Evolutionary conservation across 345 rosid species (phyloP), one percentile per base, ranked within the genome.

Genomic region (Gossypium turneri): DNA sequence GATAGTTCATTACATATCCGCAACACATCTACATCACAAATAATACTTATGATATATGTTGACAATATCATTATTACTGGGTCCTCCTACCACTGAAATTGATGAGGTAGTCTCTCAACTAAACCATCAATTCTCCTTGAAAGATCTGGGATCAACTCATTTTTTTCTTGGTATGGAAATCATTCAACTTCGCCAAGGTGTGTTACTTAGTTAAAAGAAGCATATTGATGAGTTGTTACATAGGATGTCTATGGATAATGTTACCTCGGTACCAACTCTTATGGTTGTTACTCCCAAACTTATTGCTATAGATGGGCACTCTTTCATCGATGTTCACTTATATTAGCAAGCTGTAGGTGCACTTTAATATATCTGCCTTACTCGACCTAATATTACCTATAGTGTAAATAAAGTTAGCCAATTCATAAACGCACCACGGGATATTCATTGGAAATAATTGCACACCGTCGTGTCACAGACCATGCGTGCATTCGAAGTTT

Each of bases 151-250:
- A 34, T 5, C 7, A 34, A 34, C 41, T 34, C 1, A 34, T 4
- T 2, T 50, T 4, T 50, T 50, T 12, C 17, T 50, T 0, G 17
- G n/a, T 1, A 12, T 50, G n/a, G 0, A 50, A 12, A 12, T 50
- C 1, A 13, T 12, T 3, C 17, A 12, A 12, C 16, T 12, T 0
- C 0, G 0, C 4, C 1, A 11, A 12, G n/a, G 53, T 0, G 1
- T 50, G 13, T 12, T 50, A 1, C 6, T 50, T 0, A 50, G 2
- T 4, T 17, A 50, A 50, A 50, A 50, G 6, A 34, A 34, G 0
- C 2, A 50, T 12, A 11, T 50, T 12, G 1, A 1, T 50, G 4
- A 50, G 3, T 12, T 50, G 3, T 50, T 12, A 1, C 8, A 3
- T 1, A 6, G 1, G 0, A 4, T 2, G 7, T 34, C 16, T 4